Conservation (phyloP, 129 eudicot species). For the Chrysanthemum lavandulifolium region DNA sequence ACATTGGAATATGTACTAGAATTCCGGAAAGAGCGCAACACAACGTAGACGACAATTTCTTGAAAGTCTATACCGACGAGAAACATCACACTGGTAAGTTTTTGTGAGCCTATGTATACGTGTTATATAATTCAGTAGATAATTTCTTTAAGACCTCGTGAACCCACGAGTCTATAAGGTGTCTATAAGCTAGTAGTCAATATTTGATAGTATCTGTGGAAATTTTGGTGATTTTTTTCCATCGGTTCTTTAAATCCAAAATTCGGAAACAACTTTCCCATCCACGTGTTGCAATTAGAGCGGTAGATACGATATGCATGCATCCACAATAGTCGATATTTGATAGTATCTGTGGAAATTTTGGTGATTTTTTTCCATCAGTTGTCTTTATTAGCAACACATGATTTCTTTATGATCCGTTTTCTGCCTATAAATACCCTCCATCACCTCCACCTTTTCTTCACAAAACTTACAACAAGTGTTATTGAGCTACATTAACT, state of each 20-base stretch:
- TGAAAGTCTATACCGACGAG: no score
- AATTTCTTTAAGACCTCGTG: no score
- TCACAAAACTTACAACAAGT: slow-evolving; percentile 15
- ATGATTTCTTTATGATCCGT: neutral
- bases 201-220: slow-evolving; percentile 15
- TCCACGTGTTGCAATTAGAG: no score
- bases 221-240: neutral
- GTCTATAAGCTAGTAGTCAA: neutral
- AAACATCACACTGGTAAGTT: no score
- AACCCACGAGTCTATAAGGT: no score
- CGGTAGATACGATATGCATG: neutral
- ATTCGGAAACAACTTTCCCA: no score
- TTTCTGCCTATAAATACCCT: slow-evolving; percentile 13
- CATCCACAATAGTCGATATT: neutral
- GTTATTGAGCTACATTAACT: neutral
- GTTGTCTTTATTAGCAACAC: neutral
- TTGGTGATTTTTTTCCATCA: neutral
- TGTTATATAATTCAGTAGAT: no score
- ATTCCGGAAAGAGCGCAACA: no score
- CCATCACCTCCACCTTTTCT: neutral
- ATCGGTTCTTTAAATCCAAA: neutral
- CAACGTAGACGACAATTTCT: no score
- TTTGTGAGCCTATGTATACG: no score
- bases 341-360: slow-evolving; percentile 15
- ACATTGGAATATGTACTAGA: no score